A percentile compares a stretch with the other conserved stretches of the same genome.
phyloP scores from a whole-genome alignment of 495 filamentous ascomycete genomes.

The Penicillium macrosclerotiorum region DNA sequence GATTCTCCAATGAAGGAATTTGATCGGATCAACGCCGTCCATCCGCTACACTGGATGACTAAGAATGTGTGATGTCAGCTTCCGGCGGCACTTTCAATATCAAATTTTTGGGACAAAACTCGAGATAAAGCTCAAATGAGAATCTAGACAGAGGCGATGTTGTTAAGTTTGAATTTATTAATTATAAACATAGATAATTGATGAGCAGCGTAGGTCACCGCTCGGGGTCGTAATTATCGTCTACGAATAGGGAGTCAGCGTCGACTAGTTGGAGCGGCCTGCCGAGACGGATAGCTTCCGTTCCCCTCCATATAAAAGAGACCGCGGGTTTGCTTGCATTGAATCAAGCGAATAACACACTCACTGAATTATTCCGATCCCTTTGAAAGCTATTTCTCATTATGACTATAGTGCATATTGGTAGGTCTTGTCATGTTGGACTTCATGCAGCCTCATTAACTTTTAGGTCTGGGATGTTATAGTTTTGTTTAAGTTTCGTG shows the following conservation, averaged over 20 bases:
- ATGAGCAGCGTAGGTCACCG: too few species aligned
- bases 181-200: too few species aligned
- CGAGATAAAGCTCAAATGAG: neutral
- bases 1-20: neutral
- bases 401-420: conserved; percentile 38
- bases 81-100: too few species aligned
- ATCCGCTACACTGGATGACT: neutral
- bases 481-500: conserved; percentile 49
- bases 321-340: neutral
- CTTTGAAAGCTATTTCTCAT: neutral
- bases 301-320: neutral
- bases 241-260: neutral
- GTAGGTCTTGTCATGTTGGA: conserved; percentile 10
- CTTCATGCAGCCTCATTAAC: neutral
- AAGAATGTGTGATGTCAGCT: too few species aligned
- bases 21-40: neutral
- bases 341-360: neutral
- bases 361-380: neutral
- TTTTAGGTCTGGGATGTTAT: neutral
- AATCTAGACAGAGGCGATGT: neutral
- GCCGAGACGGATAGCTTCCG: conserved; percentile 5
- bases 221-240: too few species aligned
- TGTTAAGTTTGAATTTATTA: too few species aligned
- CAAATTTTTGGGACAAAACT: neutral
- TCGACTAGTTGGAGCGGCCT: neutral